Base-by-base conservation (phyloP, 163 green algal species). In the Coccomyxa subellipsoidea region DNA sequence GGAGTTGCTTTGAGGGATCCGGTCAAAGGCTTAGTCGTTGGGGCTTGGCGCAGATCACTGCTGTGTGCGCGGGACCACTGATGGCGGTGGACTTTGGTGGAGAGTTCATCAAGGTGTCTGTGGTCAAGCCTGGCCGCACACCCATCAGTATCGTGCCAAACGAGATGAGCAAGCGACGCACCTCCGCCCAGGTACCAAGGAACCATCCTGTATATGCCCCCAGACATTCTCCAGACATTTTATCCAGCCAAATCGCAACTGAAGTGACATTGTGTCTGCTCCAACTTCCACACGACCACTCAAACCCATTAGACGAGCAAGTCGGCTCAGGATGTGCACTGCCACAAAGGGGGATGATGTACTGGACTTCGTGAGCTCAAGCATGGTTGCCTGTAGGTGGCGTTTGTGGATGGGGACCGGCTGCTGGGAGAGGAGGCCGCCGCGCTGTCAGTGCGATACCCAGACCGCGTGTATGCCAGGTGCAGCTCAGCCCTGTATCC, bases 111-210 rank as follows among this genome's bases (percentile, higher is more conserved):
- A 99, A 99, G 83, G 92, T 99, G 1, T 93, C 91, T 31, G 85
- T 99, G 7, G 94, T 98, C 25, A 96, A 97, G 85, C 93, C 96
- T 7, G 94, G 95, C 6, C 83, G 90, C 38, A 94, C 89, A 3
- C 95, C 96, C 38, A 97, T 99, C 78, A 87, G 82, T 12, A 95
- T 99, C 59, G 97, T 98, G 6, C 93, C 94, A 35, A 99, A 99
- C 83, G 97, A 99, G 82, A 96, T 98, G 87, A 95, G 84, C 82
- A 98, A 96, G 84, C 86, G 97, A 25, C 98, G 98, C 85, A 94
- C 95, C 0, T 91, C 95, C 8, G 91, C 95, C 18, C 80, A 83
- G 53, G 47, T 59, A 27, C n/a, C n/a, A n/a, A n/a, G n/a, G n/a
- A n/a, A n/a, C n/a, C n/a, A n/a, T n/a, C n/a, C n/a, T n/a, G n/a